Percentiles rank a stretch among this genome's conserved stretches.
Evolutionary conservation across 768 basidiomycete species (phyloP).

Genomic region (Ramaria rubella): DNA sequence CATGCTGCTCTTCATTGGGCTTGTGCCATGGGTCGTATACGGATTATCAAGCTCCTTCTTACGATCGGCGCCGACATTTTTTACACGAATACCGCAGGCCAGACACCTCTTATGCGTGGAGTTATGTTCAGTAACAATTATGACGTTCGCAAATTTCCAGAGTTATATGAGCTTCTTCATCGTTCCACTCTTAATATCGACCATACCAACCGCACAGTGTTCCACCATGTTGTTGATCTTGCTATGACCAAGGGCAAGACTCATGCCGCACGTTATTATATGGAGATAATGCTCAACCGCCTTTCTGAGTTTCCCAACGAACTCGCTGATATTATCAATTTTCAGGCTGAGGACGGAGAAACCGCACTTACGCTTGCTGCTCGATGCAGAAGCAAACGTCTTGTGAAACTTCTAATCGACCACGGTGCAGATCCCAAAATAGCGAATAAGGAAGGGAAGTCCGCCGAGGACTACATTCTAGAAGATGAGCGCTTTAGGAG

Average conservation of each 20-base stretch:
- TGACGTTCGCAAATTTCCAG: conserved; percentile 97
- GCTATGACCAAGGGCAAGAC: conserved; percentile 97
- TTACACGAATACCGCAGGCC: conserved; percentile 92
- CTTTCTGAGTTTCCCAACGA: conserved; percentile 93
- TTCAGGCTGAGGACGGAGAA: conserved; percentile 98
- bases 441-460: conserved; percentile 90
- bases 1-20: conserved; percentile 98
- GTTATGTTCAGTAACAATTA: conserved; percentile 99
- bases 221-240: conserved; percentile 96
- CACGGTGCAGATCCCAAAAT: conserved; percentile 96
- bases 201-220: conserved; percentile 93
- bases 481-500: conserved; percentile 92
- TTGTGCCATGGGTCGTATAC: conserved; percentile 98
- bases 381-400: conserved; percentile 87
- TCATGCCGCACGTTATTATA: conserved; percentile 96
- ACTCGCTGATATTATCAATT: conserved; percentile 96
- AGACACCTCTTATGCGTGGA: conserved; percentile 95
- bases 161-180: conserved; percentile 92
- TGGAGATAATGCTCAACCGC: conserved; percentile 89
- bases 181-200: conserved; percentile 99
- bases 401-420: conserved; percentile 93
- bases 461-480: conserved; percentile 95
- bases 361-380: conserved; percentile 96
- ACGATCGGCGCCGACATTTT: conserved; percentile 95
- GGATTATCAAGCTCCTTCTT: conserved; percentile 89